phyloP scores from a whole-genome alignment of 2,329 filamentous ascomycete species.

The Microsporum ferrugineum region DNA sequence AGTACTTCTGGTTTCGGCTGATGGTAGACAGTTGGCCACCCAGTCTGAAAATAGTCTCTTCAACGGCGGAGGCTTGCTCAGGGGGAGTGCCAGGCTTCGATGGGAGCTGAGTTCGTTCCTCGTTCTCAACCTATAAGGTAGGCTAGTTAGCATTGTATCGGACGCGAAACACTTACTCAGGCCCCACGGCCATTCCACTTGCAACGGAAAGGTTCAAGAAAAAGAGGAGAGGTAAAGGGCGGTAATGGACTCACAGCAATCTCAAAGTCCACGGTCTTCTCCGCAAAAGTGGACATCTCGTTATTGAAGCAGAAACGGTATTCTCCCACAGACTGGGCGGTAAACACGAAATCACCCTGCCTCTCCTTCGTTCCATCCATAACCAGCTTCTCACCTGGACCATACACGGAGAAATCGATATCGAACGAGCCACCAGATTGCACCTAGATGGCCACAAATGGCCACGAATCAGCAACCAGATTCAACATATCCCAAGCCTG shows the following conservation, averaged over 20 bases:
- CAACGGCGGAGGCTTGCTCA: conserved; percentile 77
- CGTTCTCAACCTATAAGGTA: conserved; percentile 70
- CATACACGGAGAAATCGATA: conserved; percentile 80
- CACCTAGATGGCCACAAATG: conserved; percentile 46
- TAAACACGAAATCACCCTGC: conserved; percentile 97
- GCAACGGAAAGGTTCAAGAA: neutral
- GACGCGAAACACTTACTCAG: neutral
- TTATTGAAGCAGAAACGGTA: conserved; percentile 99
- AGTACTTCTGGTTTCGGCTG: conserved; percentile 96
- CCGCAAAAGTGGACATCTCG: conserved; percentile 92
- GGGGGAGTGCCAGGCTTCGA: conserved; percentile 78
- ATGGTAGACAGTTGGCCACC: conserved; percentile 89
- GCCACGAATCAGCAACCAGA: neutral
- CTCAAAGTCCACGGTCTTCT: conserved; percentile 97
- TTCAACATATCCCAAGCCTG: neutral
- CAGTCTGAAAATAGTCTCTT: conserved; percentile 92
- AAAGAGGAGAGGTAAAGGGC: neutral
- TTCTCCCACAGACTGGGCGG: conserved; percentile 73
- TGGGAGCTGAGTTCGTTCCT: conserved; percentile 67
- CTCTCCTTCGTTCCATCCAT: conserved; percentile 81
- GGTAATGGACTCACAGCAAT: conserved; percentile 57
- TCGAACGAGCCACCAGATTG: conserved; percentile 98
- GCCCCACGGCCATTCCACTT: neutral
- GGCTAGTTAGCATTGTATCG: neutral
- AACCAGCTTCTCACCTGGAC: conserved; percentile 68